Evolutionary conservation across 345 rosid genomes (phyloP), one percentile per base, ranked within the genome.

Genomic region (Xanthoceras sorbifolium): DNA sequence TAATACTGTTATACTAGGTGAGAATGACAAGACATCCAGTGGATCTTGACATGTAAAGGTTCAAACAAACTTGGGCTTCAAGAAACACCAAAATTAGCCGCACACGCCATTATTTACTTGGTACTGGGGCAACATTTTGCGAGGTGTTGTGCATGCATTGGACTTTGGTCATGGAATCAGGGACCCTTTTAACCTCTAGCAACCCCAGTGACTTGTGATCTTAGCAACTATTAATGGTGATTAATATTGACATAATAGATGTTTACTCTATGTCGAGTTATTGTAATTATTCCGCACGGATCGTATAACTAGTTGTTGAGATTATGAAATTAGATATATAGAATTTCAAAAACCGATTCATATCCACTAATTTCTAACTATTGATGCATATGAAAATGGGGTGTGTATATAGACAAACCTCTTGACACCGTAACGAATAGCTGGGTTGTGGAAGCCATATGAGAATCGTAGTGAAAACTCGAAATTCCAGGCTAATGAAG

Each of bases 11-110:
- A 54, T 1, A 54, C 4, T 23, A 54, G 25, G 62, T 57, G 28
- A 57, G 17, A 54, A 54, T 4, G 60, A 57, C 62, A 57, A 2
- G 28, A 57, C n/a, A 12, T 57, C 12, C 25, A 38, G 42, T 15
- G 1, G 18, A 10, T 22, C 3, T 34, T 32, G 48, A 54, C 74
- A 57, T n/a, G 64, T 22, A 6, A 55, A 34, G 17, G 64, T 34
- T 60, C 34, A 28, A 15, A 44, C 69, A 63, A 42, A 64, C 77
- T 74, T 74, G 77, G 70, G 20, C 18, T 50, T n/a, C 71, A 74
- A 74, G 77, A 1, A 64, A 64, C 12, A 18, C 50, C 29, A 64
- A 64, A 46, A 48, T 22, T 29, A 32, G 17, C n/a, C 9, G 12
- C 4, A 12, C 60, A 63, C 17, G 31, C 55, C 10, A 26, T 26